Conservation (phyloP, 2,329 filamentous ascomycete genomes). For the Trichoderma koningii region DNA sequence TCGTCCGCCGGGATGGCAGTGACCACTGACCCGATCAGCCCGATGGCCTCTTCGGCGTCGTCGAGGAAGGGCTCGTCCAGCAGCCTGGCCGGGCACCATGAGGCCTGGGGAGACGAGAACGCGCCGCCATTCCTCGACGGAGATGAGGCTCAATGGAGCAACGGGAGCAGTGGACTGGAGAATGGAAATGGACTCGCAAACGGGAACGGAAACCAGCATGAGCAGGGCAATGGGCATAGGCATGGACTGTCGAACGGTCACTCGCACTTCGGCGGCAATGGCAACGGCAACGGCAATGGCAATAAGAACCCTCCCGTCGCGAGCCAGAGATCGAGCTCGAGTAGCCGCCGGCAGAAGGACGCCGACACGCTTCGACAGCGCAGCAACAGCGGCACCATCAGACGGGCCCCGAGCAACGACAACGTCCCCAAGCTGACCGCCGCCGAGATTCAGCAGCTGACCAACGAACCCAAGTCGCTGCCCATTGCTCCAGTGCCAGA, state of each 20-base stretch:
- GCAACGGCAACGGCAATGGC: not conserved
- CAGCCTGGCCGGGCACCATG: slow-evolving; percentile 9
- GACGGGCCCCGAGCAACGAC: slow-evolving; percentile 42
- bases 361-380: slow-evolving; percentile 18
- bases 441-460: slow-evolving; percentile 60
- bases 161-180: not conserved
- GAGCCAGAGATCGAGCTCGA: slow-evolving; percentile 1
- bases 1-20: slow-evolving; percentile 32
- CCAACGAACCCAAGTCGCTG: slow-evolving; percentile 59
- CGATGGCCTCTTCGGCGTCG: slow-evolving; percentile 28
- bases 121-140: not conserved
- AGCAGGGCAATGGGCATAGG: not conserved
- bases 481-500: slow-evolving; percentile 51
- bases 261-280: not conserved
- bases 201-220: not conserved
- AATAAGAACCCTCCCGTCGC: not conserved
- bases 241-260: not conserved
- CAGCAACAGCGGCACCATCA: slow-evolving; percentile 36
- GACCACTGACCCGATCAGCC: slow-evolving; percentile 32
- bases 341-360: slow-evolving; percentile 4
- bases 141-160: too few species aligned
- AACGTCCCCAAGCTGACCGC: slow-evolving; percentile 58
- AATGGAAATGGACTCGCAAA: not conserved
- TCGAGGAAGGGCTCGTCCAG: slow-evolving; percentile 12
- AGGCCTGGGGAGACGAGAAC: slow-evolving; percentile 15